Evolutionary conservation across 257 asterid genomes (phyloP), one percentile per base, ranked within the genome.

Genomic region (Penstemon davidsonii): DNA sequence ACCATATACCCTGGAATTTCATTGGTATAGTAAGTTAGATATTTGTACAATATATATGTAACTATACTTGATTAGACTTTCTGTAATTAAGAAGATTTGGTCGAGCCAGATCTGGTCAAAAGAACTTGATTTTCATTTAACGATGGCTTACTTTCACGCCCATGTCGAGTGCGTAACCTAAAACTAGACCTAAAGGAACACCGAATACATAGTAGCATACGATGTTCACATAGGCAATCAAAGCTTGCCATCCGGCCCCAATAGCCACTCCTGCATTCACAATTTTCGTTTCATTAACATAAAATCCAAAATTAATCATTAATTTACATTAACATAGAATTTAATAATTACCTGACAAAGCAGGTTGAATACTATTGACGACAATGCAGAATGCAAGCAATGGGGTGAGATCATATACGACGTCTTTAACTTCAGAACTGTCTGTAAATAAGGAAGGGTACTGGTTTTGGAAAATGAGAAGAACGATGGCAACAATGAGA

Each of bases 231-330:
- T 85, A 85, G 2, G 95, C 95, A 36, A 87, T 91, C 39, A 86
- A 49, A 5, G 92, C 87, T 82, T 89, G 96, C 96, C 96, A 89
- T 65, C 96, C 96, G 3, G 85, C 95, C 66, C 96, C 95, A 15
- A 87, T 82, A 4, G 96, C 95, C 70, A 85, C 95, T 4, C 96
- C 96, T 88, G 79, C 76, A 70, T 19, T n/a, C 60, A n/a, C 56
- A 42, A 59, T n/a, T 8, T 37, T 10, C 37, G 44, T 37, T 9
- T 12, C 5, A 8, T 18, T 55, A 8, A 25, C 33, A 1, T 25
- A 25, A 25, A 25, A 25, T 25, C 33, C 2, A 25, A 25, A 25
- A 25, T 2, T 25, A 25, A 25, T 25, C 2, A 25, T 25, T 2
- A 25, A 25, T 25, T 25, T 25, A 25, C 33, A 25, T 25, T 25